Evolutionary conservation across 2,329 filamentous ascomycete species (phyloP), one percentile per base, ranked within the genome.

Genomic region (Calonectria crousiana): DNA sequence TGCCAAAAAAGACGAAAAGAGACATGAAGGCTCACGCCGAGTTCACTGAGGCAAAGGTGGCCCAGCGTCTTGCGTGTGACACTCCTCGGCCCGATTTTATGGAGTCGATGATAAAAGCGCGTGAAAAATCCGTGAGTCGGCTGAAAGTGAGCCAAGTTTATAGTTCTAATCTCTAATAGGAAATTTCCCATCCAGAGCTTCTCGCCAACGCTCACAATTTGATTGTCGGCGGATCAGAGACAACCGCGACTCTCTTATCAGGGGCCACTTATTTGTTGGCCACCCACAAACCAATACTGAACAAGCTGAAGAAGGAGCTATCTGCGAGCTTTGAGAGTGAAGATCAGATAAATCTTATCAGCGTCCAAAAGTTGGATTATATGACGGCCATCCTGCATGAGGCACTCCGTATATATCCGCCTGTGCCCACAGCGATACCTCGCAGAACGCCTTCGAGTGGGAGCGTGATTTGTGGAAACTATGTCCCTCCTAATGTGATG

Each of bases 351-450:
- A 83, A 78, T 60, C 44, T 62, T 14, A 38, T 58, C 9, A 66
- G 52, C 20, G 60, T 73, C 16, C 67, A 73, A 41, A 73, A 77
- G 9, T 78, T 88, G 0, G 49, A 77, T 0, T 89, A 88, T 68
- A 81, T 88, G 77, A 74, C 82, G 9, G 87, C 87, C 3, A 82
- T 82, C 30, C 75, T 89, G 3, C 79, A 87, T 2, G 88, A 89
- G 76, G 79, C 81, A 0, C 74, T 89, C n/a, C 83, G 87, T 0
- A 58, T 79, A n/a, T 81, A 85, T 68, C 85, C 86, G 6, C 78
- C 78, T 6, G 73, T 79, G 3, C 72, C 79, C 65, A 66, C 69
- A 5, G 80, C 77, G 0, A 70, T 81, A 14, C 78, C 78, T 9
- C 72, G 85, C 1, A 60, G 81, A 28, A 80, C 81, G 1, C 81